These are phyloP conservation scores for Excoecaria agallocha DNA, from an alignment of 345 rosid genomes.

Conservation along the genomic window DNA sequence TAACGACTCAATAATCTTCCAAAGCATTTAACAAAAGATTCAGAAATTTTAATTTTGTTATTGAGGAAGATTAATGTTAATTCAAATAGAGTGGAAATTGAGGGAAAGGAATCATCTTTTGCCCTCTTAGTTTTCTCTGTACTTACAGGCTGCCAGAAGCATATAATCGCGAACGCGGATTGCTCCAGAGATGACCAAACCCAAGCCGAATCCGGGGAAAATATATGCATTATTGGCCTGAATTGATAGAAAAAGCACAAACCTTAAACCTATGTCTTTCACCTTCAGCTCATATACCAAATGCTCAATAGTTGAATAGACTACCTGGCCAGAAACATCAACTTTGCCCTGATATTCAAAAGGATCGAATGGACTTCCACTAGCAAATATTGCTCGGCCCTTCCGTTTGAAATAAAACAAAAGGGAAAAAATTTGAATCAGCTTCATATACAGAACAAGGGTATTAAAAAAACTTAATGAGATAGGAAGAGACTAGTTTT, in stretches of 20 bases:
- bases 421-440: background rate
- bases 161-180: constrained; percentile 85
- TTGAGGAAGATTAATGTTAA: background rate
- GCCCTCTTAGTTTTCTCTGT: background rate
- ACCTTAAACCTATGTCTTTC: background rate
- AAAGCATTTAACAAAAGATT: too few species aligned
- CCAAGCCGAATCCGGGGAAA: constrained; percentile 93
- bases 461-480: background rate
- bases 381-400: constrained; percentile 89
- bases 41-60: background rate
- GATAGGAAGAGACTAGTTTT: background rate
- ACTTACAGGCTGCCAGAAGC: constrained; percentile 98
- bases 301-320: background rate
- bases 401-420: constrained; percentile 23
- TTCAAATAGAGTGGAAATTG: background rate
- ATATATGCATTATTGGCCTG: constrained; percentile 97
- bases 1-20: background rate
- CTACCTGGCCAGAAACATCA: constrained; percentile 81
- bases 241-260: constrained; percentile 11
- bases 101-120: background rate
- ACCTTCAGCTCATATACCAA: constrained; percentile 9
- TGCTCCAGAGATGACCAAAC: constrained; percentile 84
- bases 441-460: background rate
- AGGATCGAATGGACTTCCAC: constrained; percentile 96
- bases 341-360: constrained; percentile 63